Percentiles rank a stretch among this genome's conserved stretches.
phyloP scores from a whole-genome alignment of 2,329 filamentous ascomycete species.

The Zalaria sp. region DNA sequence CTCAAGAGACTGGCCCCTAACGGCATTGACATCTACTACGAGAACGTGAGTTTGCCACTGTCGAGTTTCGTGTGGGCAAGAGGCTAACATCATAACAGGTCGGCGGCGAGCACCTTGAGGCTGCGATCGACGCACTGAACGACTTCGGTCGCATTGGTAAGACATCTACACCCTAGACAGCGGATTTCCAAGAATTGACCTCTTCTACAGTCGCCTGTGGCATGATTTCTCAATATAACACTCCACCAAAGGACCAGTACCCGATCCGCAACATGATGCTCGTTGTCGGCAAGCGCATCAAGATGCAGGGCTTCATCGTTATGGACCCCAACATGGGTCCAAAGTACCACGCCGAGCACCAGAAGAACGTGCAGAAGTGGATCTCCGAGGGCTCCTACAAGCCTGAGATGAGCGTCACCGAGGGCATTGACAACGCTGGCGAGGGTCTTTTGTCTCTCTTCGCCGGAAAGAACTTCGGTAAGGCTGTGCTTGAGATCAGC shows the following conservation, averaged over 20 bases:
- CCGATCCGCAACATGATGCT: slow-evolving; percentile 52
- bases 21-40: slow-evolving; percentile 73
- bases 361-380: slow-evolving; percentile 63
- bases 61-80: not conserved
- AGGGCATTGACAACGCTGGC: slow-evolving; percentile 63
- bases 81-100: slow-evolving; percentile 6
- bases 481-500: slow-evolving; percentile 60
- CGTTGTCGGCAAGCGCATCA: slow-evolving; percentile 54
- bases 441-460: slow-evolving; percentile 65
- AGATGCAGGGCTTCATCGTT: slow-evolving; percentile 66
- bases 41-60: slow-evolving; percentile 41
- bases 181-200: not conserved
- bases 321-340: slow-evolving; percentile 49
- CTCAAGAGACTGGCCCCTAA: slow-evolving; percentile 57
- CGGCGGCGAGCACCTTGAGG: slow-evolving; percentile 60
- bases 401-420: slow-evolving; percentile 51
- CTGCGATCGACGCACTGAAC: slow-evolving; percentile 51
- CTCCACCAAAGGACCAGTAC: slow-evolving; percentile 40
- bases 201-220: slow-evolving; percentile 29
- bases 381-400: slow-evolving; percentile 62
- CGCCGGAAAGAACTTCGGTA: slow-evolving; percentile 70
- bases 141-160: slow-evolving; percentile 46
- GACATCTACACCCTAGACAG: slow-evolving; percentile 3
- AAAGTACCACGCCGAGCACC: slow-evolving; percentile 55
- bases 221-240: slow-evolving; percentile 71